Conservation (phyloP, 2,329 filamentous ascomycete genomes). For the Xylaria digitata region DNA sequence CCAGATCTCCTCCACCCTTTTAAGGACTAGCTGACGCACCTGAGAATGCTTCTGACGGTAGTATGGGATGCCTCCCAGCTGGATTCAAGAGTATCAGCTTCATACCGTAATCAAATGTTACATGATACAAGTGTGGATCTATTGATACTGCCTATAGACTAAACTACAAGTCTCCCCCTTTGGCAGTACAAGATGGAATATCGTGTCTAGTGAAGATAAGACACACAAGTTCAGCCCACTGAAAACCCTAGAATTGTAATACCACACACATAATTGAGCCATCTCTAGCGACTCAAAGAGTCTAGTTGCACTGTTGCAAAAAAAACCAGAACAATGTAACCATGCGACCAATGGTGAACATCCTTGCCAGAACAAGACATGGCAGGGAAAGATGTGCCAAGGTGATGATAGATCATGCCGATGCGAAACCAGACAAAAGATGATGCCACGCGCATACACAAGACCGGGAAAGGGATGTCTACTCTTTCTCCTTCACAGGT, state of each 20-base stretch:
- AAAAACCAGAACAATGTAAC: conserved; percentile 42
- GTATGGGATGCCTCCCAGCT: too few species aligned
- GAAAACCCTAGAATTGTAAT: conserved; percentile 38
- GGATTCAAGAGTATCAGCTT: not conserved
- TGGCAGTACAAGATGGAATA: conserved; percentile 45
- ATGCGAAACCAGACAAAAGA: conserved; percentile 47
- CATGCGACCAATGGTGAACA: conserved; percentile 41
- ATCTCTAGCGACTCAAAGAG: conserved; percentile 43
- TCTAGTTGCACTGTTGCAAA: conserved; percentile 41
- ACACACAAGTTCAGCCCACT: conserved; percentile 43
- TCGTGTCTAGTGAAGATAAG: conserved; percentile 48
- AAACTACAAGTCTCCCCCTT: conserved; percentile 43
- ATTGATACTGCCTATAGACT: conserved; percentile 48
- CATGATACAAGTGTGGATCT: conserved; percentile 38
- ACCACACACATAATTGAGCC: conserved; percentile 45
- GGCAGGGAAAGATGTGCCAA: conserved; percentile 44
- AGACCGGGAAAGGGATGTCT: conserved; percentile 38
- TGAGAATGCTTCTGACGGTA: not conserved
- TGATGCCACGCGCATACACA: conserved; percentile 42
- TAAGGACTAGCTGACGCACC: not conserved
- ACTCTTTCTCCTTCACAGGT: conserved; percentile 59
- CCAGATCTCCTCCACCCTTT: not conserved
- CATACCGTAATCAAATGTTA: conserved; percentile 11
- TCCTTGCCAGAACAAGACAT: conserved; percentile 39
- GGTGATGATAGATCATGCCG: conserved; percentile 45